Evolutionary conservation across 495 filamentous ascomycete genomes (phyloP), one percentile per base, ranked within the genome.

Genomic region (Haplographium delicatum): DNA sequence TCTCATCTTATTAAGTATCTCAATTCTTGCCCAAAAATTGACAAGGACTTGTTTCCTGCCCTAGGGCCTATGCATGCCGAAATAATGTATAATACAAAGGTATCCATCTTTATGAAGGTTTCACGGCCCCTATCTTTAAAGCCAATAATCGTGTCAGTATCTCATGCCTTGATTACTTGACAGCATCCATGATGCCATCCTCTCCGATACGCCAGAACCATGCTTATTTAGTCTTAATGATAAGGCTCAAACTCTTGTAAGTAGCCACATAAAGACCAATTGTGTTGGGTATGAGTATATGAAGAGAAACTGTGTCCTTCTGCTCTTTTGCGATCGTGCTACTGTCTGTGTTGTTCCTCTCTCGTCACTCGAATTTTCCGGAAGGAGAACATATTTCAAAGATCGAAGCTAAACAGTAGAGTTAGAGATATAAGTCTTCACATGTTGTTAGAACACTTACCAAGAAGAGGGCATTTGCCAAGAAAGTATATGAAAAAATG

Each of bases 381-480:
- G 94, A 10, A 98, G 80, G 3, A 98, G 76, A 33, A 98, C 93
- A 65, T 98, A 97, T 72, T 94, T 89, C 47, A 98, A 67, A 18
- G 90, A 96, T 39, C 93, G 85, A 56, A 98, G 82, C 88, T 96
- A 58, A 5, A 16, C 4, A 50, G n/a, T n/a, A 20, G 26, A 54
- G 68, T 54, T 31, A 44, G 39, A 11, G n/a, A 20, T 40, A 3
- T 34, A 9, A 9, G 8, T 7, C 9, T 6, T 31, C 9, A 4
- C n/a, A 16, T 44, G 5, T 25, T 28, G 24, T 26, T 3, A n/a
- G 15, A 5, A 22, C 5, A 67, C 84, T 58, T 75, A 96, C 90
- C 69, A 97, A 64, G 64, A 99, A 99, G 57, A 99, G 89, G 0
- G 94, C 94, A 70, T 96, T 95, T 2, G 93, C 91, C 33, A 85